Evolutionary conservation across 176 grass and related monocot species (phyloP), one percentile per base, ranked within the genome.

Genomic region (Puccinellia tenuiflora): DNA sequence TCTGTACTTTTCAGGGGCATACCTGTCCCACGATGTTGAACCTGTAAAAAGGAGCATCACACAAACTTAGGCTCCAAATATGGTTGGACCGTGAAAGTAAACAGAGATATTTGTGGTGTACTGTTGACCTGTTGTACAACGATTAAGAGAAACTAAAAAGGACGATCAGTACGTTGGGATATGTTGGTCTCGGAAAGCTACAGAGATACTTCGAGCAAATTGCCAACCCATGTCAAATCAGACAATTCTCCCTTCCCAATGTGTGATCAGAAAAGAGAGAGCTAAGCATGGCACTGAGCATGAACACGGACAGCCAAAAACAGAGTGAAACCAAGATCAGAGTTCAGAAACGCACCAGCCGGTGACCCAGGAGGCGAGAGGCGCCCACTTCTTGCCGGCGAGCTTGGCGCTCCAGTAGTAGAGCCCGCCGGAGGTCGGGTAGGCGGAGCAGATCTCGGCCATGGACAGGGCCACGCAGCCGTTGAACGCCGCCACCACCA

Each of bases 361-460:
- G 25, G 92, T 95, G 76, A 90, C 47, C 92, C 92, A 95, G 8
- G 92, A 95, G 5, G 92, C 90, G 1, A 95, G 76, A 1, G 92
- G 82, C 1, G 89, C 94, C 94, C 94, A 97, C 0, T 97, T 48
- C 2, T 86, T 56, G 73, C 91, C 94, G 78, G 91, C 86, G 39
- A 97, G 87, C 86, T 81, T 93, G 26, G 94, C 94, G 56, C 94
- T 97, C 94, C 94, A 97, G 85, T 91, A 97, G 84, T 97, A 97
- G 14, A 97, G 84, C 1, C 94, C 94, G 17, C 91, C 94, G 17
- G 94, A 89, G 37, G 94, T 93, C 30, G 94, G 94, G 80, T 90
- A 97, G 0, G 94, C 86, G 0, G 94, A 97, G 91, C 94, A 97
- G 55, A 97, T 93, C 84, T 97, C 94, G 2, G 88, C 94, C 94